Base-by-base conservation (phyloP, 2,329 filamentous ascomycete genomes). In the Diaporthe vexans region DNA sequence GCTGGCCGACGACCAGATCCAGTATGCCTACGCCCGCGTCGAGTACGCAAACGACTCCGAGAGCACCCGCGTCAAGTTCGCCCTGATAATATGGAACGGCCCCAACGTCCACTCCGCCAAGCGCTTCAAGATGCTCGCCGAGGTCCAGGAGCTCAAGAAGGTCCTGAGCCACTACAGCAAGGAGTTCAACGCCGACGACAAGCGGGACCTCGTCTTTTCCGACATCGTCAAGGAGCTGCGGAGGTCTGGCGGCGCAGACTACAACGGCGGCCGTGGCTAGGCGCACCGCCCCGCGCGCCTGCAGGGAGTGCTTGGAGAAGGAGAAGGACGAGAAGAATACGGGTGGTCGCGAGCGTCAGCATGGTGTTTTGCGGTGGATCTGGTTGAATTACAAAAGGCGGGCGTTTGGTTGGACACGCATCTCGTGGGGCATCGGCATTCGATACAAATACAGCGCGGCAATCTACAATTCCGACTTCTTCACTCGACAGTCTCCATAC, bases 1-100 rank as follows among this genome's bases (percentile, higher is more conserved):
- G 76, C 85, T 94, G 15, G 90, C 91, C 81, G 86, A 91, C 79
- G 79, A 80, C 48, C 87, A 92, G 82, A 91, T 91, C 72, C 90
- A 92, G 81, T 93, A 93, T 84, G 91, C 86, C 72, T 93, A 93
- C 84, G 89, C 86, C 78, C 89, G 91, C 40, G 85, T 92, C 81
- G 91, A 93, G 85, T 91, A 94, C 82, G 91, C 91, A 80, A 94
- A 93, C 84, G 92, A 94, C 82, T 89, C 89, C 77, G 92, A 94
- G 85, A 90, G 87, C 83, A 91, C 85, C 80, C 86, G 92, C 51
- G 89, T 93, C 80, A 94, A 94, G 84, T 94, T 94, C 80, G 88
- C 86, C 65, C 86, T 94, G 65, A 84, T 93, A 43, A 87, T 93
- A 77, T 94, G 92, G 92, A 92, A 93, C 81, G 92, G 92, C 81